These are phyloP conservation scores for Anthostomella pinea DNA, from an alignment of 2,329 filamentous ascomycete genomes.

Conservation along the genomic window DNA sequence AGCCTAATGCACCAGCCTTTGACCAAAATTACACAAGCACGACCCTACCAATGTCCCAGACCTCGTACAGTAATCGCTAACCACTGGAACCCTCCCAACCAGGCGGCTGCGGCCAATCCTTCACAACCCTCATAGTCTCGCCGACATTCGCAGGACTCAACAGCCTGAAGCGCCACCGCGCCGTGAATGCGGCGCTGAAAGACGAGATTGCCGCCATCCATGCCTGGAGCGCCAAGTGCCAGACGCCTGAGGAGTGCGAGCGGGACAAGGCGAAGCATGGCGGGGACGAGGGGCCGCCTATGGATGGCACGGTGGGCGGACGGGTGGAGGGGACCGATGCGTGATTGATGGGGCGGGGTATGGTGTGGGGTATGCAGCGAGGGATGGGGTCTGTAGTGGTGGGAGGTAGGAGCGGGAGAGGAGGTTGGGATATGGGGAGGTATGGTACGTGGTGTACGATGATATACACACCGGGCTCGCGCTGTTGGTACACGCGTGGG, in stretches of 20 bases:
- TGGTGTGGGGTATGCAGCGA: not conserved
- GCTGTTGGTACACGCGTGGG: no score
- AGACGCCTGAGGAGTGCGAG: slow-evolving; percentile 87
- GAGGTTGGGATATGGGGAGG: no score
- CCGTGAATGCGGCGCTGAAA: slow-evolving; percentile 81
- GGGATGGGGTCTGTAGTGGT: not conserved
- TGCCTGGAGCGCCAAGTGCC: slow-evolving; percentile 92
- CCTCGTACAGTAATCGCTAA: slow-evolving; percentile 3
- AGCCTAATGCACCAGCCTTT: not conserved
- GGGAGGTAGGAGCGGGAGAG: not conserved
- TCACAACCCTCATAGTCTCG: slow-evolving; percentile 60
- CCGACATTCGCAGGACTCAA: slow-evolving; percentile 67
- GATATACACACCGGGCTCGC: no score
- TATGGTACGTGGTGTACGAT: no score
- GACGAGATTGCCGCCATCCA: slow-evolving; percentile 88
- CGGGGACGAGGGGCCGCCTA: slow-evolving; percentile 31
- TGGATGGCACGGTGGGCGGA: slow-evolving; percentile 44
- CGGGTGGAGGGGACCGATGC: slow-evolving; percentile 40
- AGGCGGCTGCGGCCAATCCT: slow-evolving; percentile 62
- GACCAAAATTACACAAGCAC: not conserved
- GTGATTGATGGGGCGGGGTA: slow-evolving; percentile 14
- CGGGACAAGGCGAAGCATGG: slow-evolving; percentile 46
- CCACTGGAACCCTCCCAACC: not conserved
- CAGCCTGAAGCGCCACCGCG: slow-evolving; percentile 78
- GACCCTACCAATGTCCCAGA: not conserved